Conservation (phyloP, 352 stramenopile species). For the Globisporangium acanthophoron region DNA sequence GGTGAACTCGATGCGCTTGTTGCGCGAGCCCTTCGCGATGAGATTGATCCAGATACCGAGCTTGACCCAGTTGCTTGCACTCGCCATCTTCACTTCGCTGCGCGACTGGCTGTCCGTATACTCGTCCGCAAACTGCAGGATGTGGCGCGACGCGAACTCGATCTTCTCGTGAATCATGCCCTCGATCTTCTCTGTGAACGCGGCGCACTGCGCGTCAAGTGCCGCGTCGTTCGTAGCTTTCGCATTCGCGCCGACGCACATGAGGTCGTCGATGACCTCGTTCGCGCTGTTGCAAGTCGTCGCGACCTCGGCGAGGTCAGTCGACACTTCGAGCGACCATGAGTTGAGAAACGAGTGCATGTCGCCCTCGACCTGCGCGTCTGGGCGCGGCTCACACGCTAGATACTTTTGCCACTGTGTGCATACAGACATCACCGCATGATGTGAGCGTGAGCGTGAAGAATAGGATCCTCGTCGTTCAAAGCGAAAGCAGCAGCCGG, state of each 20-base stretch:
- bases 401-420: constrained; percentile 69
- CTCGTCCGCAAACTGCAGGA: constrained; percentile 73
- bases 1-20: constrained; percentile 71
- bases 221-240: constrained; percentile 43
- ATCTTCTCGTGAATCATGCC: constrained; percentile 57
- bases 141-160: constrained; percentile 52
- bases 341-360: constrained; percentile 83
- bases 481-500: neutral
- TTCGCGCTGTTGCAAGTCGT: constrained; percentile 45
- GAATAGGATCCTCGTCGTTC: neutral
- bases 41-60: constrained; percentile 74
- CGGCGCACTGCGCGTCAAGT: constrained; percentile 30
- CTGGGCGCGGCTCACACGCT: constrained; percentile 58
- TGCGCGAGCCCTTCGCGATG: constrained; percentile 62
- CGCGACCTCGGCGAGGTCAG: constrained; percentile 40
- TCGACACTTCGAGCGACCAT: constrained; percentile 55
- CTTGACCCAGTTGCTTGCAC: constrained; percentile 35
- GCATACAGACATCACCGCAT: neutral
- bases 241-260: constrained; percentile 48
- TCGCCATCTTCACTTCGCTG: constrained; percentile 67
- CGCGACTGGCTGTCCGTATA: constrained; percentile 50
- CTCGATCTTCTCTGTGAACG: constrained; percentile 49
- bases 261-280: constrained; percentile 56
- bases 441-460: neutral
- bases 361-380: constrained; percentile 64